Base-by-base conservation (phyloP, 805 yeast genomes). In the Wickerhamomyces canadensis region DNA sequence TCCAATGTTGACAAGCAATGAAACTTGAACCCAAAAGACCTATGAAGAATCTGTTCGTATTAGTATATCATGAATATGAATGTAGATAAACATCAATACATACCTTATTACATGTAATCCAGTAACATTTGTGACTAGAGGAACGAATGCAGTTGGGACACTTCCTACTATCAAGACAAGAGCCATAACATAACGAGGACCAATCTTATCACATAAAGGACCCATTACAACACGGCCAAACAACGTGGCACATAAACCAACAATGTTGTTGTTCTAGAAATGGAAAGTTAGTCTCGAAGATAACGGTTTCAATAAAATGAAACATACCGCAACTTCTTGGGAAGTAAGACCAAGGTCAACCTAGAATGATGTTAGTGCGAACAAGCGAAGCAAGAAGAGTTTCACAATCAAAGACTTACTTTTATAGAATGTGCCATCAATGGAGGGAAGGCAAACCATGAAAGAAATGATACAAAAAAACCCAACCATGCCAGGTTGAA, bases 1-100 rank as follows among this genome's bases (percentile, higher is more conserved):
- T 52, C 51, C 57, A 55, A 27, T 50, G 49, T 27, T 57, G 56
- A 36, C 61, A 57, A 16, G 57, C 54, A 21, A 57, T 49, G 33
- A 57, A 57, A 21, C 57, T 51, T 13, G 58, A 57, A 22, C 65
- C 66, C 8, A 61, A 42, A 12, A 72, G 47, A 0, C 76, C 77
- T 24, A 67, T 45, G 11, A 66, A 45, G 39, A 69, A 68, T 22
- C 61, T 43, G 16, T 61, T n/a, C n/a, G n/a, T n/a, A n/a, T n/a
- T n/a, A n/a, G n/a, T n/a, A n/a, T n/a, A n/a, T n/a, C n/a, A n/a
- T n/a, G n/a, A n/a, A n/a, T n/a, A n/a, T n/a, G n/a, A n/a, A n/a
- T n/a, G n/a, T n/a, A n/a, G n/a, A n/a, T n/a, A n/a, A n/a, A n/a
- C n/a, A n/a, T n/a, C n/a, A n/a, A n/a, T n/a, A n/a, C n/a, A n/a